Evolutionary conservation across 257 asterid genomes (phyloP).

Genomic region (Gentiana straminea): DNA sequence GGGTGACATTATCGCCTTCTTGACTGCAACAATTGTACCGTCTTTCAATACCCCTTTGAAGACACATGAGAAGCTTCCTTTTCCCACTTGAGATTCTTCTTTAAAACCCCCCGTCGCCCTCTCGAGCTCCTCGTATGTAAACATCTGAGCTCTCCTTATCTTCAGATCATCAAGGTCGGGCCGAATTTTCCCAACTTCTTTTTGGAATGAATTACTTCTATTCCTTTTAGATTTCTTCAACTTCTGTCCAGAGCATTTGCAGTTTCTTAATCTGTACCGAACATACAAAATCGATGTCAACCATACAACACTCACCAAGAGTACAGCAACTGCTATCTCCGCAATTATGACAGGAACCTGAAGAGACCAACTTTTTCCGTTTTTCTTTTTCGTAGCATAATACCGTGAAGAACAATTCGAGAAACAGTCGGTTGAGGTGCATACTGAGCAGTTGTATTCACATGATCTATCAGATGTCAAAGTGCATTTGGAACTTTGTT

Average conservation of each 20-base stretch:
- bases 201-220: constrained; percentile 25
- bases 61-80: constrained; percentile 85
- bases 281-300: constrained; percentile 48
- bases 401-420: constrained; percentile 32
- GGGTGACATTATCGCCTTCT: constrained; percentile 59
- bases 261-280: constrained; percentile 59
- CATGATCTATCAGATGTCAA: constrained; percentile 47
- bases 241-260: constrained; percentile 43
- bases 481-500: constrained; percentile 39
- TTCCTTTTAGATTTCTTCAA: constrained; percentile 20
- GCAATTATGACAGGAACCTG: constrained; percentile 67
- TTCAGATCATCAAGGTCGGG: constrained; percentile 63
- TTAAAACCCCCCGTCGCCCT: constrained; percentile 61
- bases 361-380: constrained; percentile 49
- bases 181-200: constrained; percentile 40
- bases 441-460: constrained; percentile 55
- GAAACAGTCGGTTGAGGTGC: constrained; percentile 50
- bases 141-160: constrained; percentile 72
- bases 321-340: constrained; percentile 63
- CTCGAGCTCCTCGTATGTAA: constrained; percentile 64
- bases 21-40: constrained; percentile 73
- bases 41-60: constrained; percentile 73
- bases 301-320: constrained; percentile 50
- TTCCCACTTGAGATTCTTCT: constrained; percentile 71
- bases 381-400: constrained; percentile 15